Base-by-base conservation (phyloP, 345 rosid genomes). In the Jatropha curcas region DNA sequence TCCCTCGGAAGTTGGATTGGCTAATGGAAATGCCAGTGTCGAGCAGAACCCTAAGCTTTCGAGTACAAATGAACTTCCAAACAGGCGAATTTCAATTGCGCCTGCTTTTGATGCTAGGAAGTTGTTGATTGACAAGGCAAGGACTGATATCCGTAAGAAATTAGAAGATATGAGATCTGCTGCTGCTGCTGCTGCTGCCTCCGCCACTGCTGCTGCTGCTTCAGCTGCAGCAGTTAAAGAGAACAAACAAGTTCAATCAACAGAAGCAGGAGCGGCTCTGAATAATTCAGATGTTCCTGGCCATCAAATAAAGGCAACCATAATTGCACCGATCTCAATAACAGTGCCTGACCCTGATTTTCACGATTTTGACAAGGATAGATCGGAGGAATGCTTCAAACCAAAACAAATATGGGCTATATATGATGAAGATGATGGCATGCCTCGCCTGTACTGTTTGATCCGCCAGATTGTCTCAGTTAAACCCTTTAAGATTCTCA, bases 351-450 rank as follows among this genome's bases (percentile, higher is more conserved):
- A 95, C 77, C 85, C 97, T 1, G 99, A 95, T 72, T 95, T 95
- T 82, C 99, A 92, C 81, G 97, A 95, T 74, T 95, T 95, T 57
- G 98, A 92, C 79, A 88, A 86, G 59, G 92, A 89, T 78, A 84
- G 99, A 79, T 85, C 91, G 5, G 99, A 95, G 85, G 96, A 95
- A 71, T 83, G 91, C 88, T 95, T 95, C 82, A 77, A 86, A 81
- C 93, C 97, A 22, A 92, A 89, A 84, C 97, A 95, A 64, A 88
- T 95, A 83, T 95, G 98, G 98, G 99, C 99, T 37, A 76, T 95
- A 34, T 95, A 92, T 65, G 99, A 95, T 53, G 99, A 95, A 79
- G 97, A 95, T 65, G 98, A 95, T 37, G 98, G 98, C 46, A 95
- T 95, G 99, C 98, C 99, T 65, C 96, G 99, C 50, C 79, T 95